A percentile compares a stretch with the other conserved stretches of the same genome.
Conservation (phyloP, 2,329 filamentous ascomycete species). For the Claviceps sp. region DNA sequence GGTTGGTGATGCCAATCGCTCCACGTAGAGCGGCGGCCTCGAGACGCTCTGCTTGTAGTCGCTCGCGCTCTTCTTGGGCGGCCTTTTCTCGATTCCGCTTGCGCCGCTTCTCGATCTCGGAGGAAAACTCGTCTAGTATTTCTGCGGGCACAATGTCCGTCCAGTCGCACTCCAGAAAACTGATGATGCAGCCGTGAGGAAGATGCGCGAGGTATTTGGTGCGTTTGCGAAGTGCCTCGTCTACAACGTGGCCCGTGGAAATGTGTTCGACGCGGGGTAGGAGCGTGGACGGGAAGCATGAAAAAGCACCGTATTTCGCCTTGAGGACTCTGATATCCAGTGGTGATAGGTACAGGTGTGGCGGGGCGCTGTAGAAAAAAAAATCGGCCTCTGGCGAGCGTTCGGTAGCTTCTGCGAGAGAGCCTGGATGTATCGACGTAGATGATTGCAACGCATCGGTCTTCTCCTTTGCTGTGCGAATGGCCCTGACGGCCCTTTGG, state of each 20-base stretch:
- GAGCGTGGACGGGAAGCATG: conserved; percentile 70
- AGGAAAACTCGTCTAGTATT: conserved; percentile 60
- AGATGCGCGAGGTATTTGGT: conserved; percentile 81
- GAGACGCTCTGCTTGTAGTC: conserved; percentile 65
- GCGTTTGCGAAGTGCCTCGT: conserved; percentile 70
- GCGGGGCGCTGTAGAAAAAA: conserved; percentile 77
- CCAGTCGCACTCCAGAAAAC: conserved; percentile 89
- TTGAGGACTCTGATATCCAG: conserved; percentile 88
- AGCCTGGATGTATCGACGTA: conserved; percentile 9
- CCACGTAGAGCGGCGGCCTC: conserved; percentile 57
- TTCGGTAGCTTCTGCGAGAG: conserved; percentile 6
- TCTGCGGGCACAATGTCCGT: conserved; percentile 71
- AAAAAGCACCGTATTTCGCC: conserved; percentile 73
- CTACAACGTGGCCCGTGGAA: conserved; percentile 74
- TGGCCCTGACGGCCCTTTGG: conserved; percentile 62
- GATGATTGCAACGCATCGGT: conserved; percentile 31
- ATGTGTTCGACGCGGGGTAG: conserved; percentile 81
- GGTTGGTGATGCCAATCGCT: conserved; percentile 21
- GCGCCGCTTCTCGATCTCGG: conserved; percentile 62
- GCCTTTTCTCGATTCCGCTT: conserved; percentile 75
- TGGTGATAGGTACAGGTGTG: conserved; percentile 80
- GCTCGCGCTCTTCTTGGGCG: conserved; percentile 72
- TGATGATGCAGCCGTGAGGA: conserved; percentile 81
- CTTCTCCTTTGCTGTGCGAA: conserved; percentile 66
- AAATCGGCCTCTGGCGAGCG: conserved; percentile 39